These are phyloP conservation scores for Calonectria hawksworthii DNA, from an alignment of 2,329 filamentous ascomycete genomes.

Conservation along the genomic window DNA sequence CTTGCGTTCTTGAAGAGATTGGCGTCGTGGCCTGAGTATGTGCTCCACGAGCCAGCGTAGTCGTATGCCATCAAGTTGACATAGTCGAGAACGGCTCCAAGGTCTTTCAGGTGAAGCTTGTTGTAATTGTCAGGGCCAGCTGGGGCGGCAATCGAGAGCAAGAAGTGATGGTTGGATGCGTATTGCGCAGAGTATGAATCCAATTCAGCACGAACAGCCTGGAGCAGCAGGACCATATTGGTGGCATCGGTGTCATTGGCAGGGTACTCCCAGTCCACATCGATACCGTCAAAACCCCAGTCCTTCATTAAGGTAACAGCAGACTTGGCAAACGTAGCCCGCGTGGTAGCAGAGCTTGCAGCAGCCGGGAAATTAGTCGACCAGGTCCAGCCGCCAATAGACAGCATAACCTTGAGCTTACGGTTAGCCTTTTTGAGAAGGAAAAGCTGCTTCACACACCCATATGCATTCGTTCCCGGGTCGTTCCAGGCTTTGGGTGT, in stretches of 20 bases:
- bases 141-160: conserved; percentile 65
- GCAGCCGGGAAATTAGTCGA: conserved; percentile 79
- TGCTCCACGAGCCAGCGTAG: conserved; percentile 78
- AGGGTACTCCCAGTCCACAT: conserved; percentile 57
- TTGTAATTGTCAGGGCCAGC: conserved; percentile 63
- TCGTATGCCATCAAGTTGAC: conserved; percentile 82
- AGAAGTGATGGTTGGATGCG: conserved; percentile 59
- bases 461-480: conserved; percentile 78
- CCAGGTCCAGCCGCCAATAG: conserved; percentile 88
- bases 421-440: conserved; percentile 82
- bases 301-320: conserved; percentile 80
- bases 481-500: conserved; percentile 60
- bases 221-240: conserved; percentile 58
- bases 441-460: conserved; percentile 82
- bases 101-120: conserved; percentile 60
- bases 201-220: conserved; percentile 58
- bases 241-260: conserved; percentile 52
- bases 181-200: conserved; percentile 60
- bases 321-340: conserved; percentile 77
- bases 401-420: conserved; percentile 81
- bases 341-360: conserved; percentile 68
- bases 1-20: conserved; percentile 73
- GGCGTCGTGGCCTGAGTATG: conserved; percentile 74
- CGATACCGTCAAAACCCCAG: conserved; percentile 69
- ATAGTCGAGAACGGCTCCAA: conserved; percentile 65